These are phyloP conservation scores for Harringtonia aguacate DNA, from an alignment of 2,329 filamentous ascomycete species.

Conservation along the genomic window DNA sequence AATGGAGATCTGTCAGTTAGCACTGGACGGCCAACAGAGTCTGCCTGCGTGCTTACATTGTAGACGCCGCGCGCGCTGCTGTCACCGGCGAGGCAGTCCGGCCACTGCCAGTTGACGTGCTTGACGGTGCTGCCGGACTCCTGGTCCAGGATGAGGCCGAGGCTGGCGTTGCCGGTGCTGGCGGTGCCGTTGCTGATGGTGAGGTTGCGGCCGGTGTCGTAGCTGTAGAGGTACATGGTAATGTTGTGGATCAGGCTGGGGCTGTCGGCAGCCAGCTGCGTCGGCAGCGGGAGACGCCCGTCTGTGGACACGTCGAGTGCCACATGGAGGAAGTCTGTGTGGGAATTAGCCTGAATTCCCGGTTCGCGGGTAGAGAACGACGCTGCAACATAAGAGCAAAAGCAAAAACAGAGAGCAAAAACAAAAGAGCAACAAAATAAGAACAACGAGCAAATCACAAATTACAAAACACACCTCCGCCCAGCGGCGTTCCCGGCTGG, in stretches of 20 bases:
- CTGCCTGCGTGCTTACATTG: conserved; percentile 32
- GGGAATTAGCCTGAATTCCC: too few species aligned
- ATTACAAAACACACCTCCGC: conserved; percentile 40
- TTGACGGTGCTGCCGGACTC: conserved; percentile 61
- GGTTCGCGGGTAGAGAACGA: neutral
- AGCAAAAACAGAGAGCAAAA: neutral
- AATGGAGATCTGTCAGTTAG: conserved; percentile 46
- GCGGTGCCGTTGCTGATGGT: conserved; percentile 56
- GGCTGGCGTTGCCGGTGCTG: conserved; percentile 42
- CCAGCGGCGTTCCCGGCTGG: conserved; percentile 52
- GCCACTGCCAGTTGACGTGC: conserved; percentile 64
- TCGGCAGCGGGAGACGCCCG: conserved; percentile 50
- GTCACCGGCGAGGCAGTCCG: conserved; percentile 45
- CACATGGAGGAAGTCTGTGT: conserved; percentile 39
- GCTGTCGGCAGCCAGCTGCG: conserved; percentile 36
- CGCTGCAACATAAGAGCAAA: neutral
- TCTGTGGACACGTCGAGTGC: conserved; percentile 57
- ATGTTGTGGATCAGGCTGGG: conserved; percentile 51
- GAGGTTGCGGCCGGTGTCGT: conserved; percentile 52
- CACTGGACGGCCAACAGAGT: neutral
- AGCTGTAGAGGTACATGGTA: conserved; percentile 57
- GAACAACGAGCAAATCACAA: neutral
- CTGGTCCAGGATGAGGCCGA: conserved; percentile 52
- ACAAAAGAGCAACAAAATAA: neutral
- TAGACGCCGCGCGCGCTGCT: conserved; percentile 49